Percentiles rank a stretch among this genome's conserved stretches.
Evolutionary conservation across 2,329 filamentous ascomycete genomes (phyloP).

Genomic region (Diplodia corticola): DNA sequence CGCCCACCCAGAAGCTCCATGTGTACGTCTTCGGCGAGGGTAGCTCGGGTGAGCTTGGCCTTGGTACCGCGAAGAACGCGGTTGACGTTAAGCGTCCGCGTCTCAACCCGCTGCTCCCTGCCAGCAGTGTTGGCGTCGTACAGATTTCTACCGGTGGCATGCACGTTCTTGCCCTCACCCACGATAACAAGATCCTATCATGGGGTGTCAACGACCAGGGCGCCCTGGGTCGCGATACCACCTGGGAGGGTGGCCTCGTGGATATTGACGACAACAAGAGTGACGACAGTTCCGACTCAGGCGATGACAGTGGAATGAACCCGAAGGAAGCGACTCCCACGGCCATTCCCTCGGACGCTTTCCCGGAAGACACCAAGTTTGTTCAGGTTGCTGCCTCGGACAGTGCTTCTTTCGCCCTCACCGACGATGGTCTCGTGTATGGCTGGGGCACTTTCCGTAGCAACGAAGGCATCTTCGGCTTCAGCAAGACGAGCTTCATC

Average conservation of each 20-base stretch:
- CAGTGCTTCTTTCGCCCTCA: constrained; percentile 74
- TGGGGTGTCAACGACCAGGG: constrained; percentile 90
- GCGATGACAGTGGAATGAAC: constrained; percentile 65
- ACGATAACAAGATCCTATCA: constrained; percentile 77
- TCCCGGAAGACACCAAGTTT: constrained; percentile 63
- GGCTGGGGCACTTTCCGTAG: constrained; percentile 83
- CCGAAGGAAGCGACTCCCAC: constrained; percentile 69
- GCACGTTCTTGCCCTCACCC: constrained; percentile 75
- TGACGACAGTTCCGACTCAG: constrained; percentile 51
- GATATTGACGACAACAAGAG: constrained; percentile 56
- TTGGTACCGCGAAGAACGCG: constrained; percentile 65
- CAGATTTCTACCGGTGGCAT: constrained; percentile 78
- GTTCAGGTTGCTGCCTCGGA: constrained; percentile 71
- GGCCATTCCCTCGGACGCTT: constrained; percentile 56
- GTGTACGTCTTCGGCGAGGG: constrained; percentile 82
- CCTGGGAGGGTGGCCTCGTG: constrained; percentile 63
- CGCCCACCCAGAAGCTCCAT: constrained; percentile 65
- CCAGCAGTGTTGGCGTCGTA: constrained; percentile 65
- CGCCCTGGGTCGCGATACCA: constrained; percentile 73
- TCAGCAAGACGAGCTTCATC: constrained; percentile 49
- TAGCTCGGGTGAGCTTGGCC: constrained; percentile 76
- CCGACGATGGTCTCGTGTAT: constrained; percentile 72
- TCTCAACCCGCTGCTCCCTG: constrained; percentile 61
- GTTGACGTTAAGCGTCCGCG: constrained; percentile 76
- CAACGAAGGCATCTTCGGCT: constrained; percentile 67